Percentiles rank a stretch among this genome's conserved stretches.
Conservation (phyloP, 352 stramenopile species). For the Aphanomyces astaci region DNA sequence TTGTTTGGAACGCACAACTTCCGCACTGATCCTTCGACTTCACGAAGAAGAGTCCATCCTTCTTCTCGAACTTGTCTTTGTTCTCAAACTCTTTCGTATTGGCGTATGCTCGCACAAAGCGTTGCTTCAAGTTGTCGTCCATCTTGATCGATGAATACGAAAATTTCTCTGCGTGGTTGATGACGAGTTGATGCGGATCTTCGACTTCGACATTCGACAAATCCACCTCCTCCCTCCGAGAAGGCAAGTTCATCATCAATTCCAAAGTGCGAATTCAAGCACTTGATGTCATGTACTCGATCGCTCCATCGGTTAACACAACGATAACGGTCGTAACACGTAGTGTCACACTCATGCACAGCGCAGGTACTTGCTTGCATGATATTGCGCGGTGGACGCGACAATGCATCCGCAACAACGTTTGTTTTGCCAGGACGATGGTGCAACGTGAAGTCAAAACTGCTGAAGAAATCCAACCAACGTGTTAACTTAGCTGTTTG, state of each 20-base stretch:
- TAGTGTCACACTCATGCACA: neutral
- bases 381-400: neutral
- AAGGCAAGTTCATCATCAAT: neutral
- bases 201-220: neutral
- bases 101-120: neutral
- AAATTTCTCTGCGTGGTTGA: neutral
- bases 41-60: neutral
- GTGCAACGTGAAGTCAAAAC: constrained; percentile 24
- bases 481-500: constrained; percentile 24
- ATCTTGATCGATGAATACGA: neutral
- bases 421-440: constrained; percentile 16
- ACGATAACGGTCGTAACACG: neutral
- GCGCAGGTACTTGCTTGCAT: neutral
- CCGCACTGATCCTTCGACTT: constrained; percentile 8
- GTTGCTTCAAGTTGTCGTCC: neutral
- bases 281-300: neutral
- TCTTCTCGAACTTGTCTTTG: neutral
- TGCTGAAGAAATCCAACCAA: constrained; percentile 25
- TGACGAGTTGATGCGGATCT: neutral
- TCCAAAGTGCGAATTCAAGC: neutral
- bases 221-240: neutral
- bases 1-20: neutral
- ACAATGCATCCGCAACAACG: constrained; percentile 22
- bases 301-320: neutral
- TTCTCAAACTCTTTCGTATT: neutral